A percentile compares a stretch with the other conserved stretches of the same genome.
Conservation (phyloP, 2,329 filamentous ascomycete species). For the Trichoderma brevicompactum region DNA sequence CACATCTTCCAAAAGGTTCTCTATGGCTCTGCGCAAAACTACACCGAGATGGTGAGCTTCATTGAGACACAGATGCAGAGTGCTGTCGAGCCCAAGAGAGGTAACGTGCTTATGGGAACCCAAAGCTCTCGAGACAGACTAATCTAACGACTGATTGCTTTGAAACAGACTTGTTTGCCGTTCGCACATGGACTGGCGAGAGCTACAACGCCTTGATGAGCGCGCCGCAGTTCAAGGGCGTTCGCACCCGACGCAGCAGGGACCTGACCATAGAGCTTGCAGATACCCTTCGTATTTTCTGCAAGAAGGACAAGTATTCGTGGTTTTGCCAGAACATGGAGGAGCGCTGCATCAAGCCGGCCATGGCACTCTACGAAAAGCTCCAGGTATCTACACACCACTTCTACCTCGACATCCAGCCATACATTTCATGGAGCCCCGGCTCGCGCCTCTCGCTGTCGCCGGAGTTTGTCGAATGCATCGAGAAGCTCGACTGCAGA, state of each 20-base stretch:
- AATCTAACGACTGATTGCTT: neutral
- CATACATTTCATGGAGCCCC: slow-evolving; percentile 37
- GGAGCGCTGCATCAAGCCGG: slow-evolving; percentile 41
- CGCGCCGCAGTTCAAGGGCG: slow-evolving; percentile 37
- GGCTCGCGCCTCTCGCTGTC: slow-evolving; percentile 36
- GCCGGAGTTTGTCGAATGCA: slow-evolving; percentile 40
- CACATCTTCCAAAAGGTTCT: slow-evolving; percentile 44
- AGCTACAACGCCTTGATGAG: slow-evolving; percentile 44
- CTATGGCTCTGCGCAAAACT: slow-evolving; percentile 35
- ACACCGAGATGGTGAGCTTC: slow-evolving; percentile 40
- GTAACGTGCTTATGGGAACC: slow-evolving; percentile 31
- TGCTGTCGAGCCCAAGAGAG: slow-evolving; percentile 45
- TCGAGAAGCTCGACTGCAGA: slow-evolving; percentile 42
- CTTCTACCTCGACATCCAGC: slow-evolving; percentile 45
- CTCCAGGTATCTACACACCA: slow-evolving; percentile 45
- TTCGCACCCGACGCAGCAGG: slow-evolving; percentile 35
- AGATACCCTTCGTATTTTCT: slow-evolving; percentile 38
- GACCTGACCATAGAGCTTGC: slow-evolving; percentile 40
- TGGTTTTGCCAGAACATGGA: slow-evolving; percentile 36
- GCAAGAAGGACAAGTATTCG: slow-evolving; percentile 34
- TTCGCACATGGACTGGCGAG: slow-evolving; percentile 46
- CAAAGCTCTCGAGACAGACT: neutral
- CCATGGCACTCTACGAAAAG: slow-evolving; percentile 46
- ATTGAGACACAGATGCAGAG: slow-evolving; percentile 44
- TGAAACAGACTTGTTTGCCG: slow-evolving; percentile 42